phyloP scores from a whole-genome alignment of 179 eudicot species.

The Gypsophila paniculata region DNA sequence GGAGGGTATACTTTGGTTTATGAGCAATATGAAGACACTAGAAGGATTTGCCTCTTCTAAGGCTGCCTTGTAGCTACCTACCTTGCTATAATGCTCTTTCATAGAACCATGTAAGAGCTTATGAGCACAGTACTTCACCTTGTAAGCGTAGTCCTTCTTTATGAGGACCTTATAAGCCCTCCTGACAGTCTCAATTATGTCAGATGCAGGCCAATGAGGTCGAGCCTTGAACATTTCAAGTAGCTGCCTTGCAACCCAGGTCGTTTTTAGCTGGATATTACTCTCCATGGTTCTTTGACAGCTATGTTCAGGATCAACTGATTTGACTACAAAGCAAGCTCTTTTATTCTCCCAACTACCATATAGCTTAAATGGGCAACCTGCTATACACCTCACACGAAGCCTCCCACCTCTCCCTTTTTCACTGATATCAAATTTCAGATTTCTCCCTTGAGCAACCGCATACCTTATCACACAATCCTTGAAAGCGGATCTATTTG shows the following conservation, averaged over 20 bases:
- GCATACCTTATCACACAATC: conserved; percentile 2
- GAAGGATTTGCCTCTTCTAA: neutral
- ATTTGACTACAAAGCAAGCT: neutral
- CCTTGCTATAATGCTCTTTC: neutral
- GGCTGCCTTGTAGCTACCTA: neutral
- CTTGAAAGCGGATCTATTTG: neutral
- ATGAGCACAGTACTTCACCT: neutral
- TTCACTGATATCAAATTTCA: neutral
- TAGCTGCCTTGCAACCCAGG: neutral
- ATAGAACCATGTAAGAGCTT: neutral
- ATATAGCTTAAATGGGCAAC: neutral
- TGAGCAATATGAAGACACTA: neutral
- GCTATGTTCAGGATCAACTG: neutral
- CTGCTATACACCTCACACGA: neutral
- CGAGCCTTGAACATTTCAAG: neutral
- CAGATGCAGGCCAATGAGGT: neutral
- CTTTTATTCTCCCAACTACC: neutral
- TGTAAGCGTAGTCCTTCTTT: neutral
- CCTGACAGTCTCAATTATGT: neutral
- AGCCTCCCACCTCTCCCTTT: neutral
- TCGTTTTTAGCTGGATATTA: neutral
- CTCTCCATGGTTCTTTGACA: neutral
- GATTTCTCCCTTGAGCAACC: neutral
- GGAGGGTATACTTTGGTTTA: neutral
- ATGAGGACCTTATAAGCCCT: neutral